phyloP scores from a whole-genome alignment of 331 rosid genomes.

The Rosa hybrid region DNA sequence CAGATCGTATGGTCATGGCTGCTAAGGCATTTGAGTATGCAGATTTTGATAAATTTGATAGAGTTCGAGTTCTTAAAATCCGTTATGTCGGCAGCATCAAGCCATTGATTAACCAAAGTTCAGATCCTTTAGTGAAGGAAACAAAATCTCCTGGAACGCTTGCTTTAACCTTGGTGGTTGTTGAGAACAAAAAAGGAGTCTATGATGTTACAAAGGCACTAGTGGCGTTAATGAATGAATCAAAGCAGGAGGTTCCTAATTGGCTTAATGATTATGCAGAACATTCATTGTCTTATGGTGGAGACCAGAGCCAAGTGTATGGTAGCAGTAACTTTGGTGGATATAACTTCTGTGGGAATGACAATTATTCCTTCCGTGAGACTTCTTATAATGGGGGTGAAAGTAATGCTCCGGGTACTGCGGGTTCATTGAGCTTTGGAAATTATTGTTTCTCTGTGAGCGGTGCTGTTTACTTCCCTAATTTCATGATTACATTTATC shows the following conservation, averaged over 20 bases:
- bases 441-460: too few species aligned
- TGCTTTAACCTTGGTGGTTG: slow-evolving; percentile 41
- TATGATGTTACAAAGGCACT: slow-evolving; percentile 27
- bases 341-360: slow-evolving; percentile 47
- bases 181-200: slow-evolving; percentile 43
- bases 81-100: slow-evolving; percentile 65
- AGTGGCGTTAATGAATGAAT: slow-evolving; percentile 35
- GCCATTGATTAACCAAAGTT: too few species aligned
- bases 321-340: slow-evolving; percentile 52
- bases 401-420: too few species aligned
- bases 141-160: not conserved
- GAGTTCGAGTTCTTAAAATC: slow-evolving; percentile 82
- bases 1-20: slow-evolving; percentile 93
- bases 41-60: slow-evolving; percentile 83
- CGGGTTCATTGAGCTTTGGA: too few species aligned
- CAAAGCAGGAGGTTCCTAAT: slow-evolving; percentile 40
- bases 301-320: slow-evolving; percentile 21
- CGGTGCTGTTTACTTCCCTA: too few species aligned
- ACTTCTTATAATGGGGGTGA: too few species aligned
- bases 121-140: too few species aligned
- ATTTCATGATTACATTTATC: too few species aligned
- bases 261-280: slow-evolving; percentile 58
- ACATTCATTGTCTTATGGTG: slow-evolving; percentile 8
- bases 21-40: slow-evolving; percentile 94
- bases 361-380: not conserved